These are phyloP conservation scores for Schizothecium vesticola DNA, from an alignment of 495 filamentous ascomycete species.

Conservation along the genomic window DNA sequence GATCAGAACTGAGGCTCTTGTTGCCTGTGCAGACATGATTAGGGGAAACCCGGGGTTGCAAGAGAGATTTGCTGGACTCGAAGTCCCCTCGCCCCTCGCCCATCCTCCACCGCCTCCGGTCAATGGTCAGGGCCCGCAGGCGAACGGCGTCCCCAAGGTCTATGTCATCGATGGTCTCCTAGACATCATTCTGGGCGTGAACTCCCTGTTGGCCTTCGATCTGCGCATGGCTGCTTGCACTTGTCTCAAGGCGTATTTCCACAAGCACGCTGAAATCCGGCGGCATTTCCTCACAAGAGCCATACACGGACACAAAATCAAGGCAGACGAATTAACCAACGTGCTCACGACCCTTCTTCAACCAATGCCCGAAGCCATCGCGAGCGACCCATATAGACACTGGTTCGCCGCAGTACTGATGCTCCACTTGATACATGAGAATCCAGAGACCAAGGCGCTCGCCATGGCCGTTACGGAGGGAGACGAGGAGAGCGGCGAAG, in stretches of 20 bases:
- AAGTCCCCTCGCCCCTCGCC: constrained; percentile 55
- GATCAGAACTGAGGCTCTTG: constrained; percentile 79
- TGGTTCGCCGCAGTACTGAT: constrained; percentile 92
- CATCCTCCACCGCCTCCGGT: constrained; percentile 26
- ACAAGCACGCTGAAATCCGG: constrained; percentile 69
- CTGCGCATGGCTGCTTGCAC: constrained; percentile 78
- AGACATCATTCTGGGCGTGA: constrained; percentile 70
- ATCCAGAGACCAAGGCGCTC: constrained; percentile 69
- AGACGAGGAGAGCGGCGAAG: constrained; percentile 83
- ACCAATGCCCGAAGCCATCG: constrained; percentile 50
- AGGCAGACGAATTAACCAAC: constrained; percentile 82
- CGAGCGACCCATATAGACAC: constrained; percentile 77
- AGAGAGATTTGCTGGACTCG: constrained; percentile 79
- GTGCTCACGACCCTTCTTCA: constrained; percentile 74
- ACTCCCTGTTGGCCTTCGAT: constrained; percentile 63
- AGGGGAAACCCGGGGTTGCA: constrained; percentile 74
- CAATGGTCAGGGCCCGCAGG: constrained; percentile 36
- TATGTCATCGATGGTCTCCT: constrained; percentile 95
- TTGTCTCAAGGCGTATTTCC: constrained; percentile 89
- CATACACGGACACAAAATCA: constrained; percentile 77
- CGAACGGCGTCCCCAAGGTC: constrained; percentile 52
- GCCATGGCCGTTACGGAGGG: constrained; percentile 84
- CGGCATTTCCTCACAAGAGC: constrained; percentile 81
- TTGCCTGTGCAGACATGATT: constrained; percentile 83
- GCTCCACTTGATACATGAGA: constrained; percentile 82